Percentiles rank a stretch among this genome's conserved stretches.
Evolutionary conservation across 192 early-diverging fungal species (phyloP).

Genomic region (Coemansia sp.): DNA sequence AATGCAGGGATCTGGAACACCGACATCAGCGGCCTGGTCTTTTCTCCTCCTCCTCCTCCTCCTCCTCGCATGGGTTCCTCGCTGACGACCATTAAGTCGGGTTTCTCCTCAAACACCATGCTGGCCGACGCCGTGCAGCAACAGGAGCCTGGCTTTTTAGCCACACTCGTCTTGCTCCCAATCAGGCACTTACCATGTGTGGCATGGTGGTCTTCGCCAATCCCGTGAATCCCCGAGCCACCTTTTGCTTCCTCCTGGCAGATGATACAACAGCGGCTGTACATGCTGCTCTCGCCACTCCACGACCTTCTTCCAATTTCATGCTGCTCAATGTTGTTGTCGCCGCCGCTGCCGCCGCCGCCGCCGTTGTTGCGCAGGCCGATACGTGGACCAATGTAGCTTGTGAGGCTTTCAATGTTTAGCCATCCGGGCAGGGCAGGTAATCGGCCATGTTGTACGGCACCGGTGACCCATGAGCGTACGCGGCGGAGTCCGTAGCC

Average conservation of each 20-base stretch:
- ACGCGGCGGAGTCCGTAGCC: conserved; percentile 20
- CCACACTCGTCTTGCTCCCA: not conserved
- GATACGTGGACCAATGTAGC: conserved; percentile 5
- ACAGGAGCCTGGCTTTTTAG: not conserved
- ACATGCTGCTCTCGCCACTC: too few relatives aligned
- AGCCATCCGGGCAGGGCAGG: conserved; percentile 16
- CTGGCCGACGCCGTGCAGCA: too few relatives aligned
- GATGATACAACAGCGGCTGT: too few relatives aligned
- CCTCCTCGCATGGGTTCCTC: not conserved
- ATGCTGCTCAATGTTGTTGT: too few relatives aligned
- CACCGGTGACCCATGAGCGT: conserved; percentile 31
- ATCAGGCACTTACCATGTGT: too few relatives aligned
- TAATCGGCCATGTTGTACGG: conserved; percentile 9
- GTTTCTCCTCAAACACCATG: not conserved
- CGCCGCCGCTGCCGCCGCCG: not conserved
- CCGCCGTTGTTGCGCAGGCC: not conserved
- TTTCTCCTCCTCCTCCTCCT: too few relatives aligned
- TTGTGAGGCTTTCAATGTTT: conserved; percentile 11
- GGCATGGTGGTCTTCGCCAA: too few relatives aligned
- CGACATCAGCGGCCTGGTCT: conserved; percentile 33
- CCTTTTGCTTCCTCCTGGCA: too few relatives aligned
- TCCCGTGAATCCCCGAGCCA: too few relatives aligned
- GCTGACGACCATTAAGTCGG: not conserved
- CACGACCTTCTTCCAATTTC: too few relatives aligned
- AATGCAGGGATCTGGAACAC: conserved; percentile 61